A percentile compares a stretch with the other conserved stretches of the same genome.
Conservation (phyloP, 2,329 filamentous ascomycete species). For the Colletotrichum viniferum region DNA sequence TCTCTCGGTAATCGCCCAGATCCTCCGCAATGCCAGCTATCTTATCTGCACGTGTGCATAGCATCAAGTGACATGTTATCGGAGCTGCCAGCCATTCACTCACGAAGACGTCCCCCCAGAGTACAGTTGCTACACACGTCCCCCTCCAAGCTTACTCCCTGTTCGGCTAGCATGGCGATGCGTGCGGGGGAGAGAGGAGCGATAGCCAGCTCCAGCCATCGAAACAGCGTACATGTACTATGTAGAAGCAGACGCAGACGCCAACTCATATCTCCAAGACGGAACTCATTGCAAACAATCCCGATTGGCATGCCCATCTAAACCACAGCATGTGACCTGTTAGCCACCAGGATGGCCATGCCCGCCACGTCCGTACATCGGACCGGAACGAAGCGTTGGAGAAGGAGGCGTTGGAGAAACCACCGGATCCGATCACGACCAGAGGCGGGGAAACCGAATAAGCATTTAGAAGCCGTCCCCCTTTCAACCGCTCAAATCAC, state of each 20-base stretch:
- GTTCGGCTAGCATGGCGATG: neutral
- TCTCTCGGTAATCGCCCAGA: neutral
- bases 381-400: neutral
- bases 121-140: neutral
- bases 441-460: neutral
- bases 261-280: neutral
- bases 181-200: neutral
- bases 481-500: neutral
- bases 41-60: conserved; percentile 4
- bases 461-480: neutral
- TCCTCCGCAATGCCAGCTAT: neutral
- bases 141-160: neutral
- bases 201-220: neutral
- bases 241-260: neutral
- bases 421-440: neutral
- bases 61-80: neutral
- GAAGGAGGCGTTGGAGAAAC: neutral
- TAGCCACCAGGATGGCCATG: conserved; percentile 3
- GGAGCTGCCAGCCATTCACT: neutral
- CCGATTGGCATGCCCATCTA: neutral
- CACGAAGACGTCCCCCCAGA: neutral
- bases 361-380: conserved; percentile 12
- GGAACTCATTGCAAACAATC: neutral
- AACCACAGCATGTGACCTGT: neutral
- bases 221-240: neutral